Evolutionary conservation across 2,329 filamentous ascomycete genomes (phyloP), one percentile per base, ranked within the genome.

Genomic region (Ceratocystis ficicola): DNA sequence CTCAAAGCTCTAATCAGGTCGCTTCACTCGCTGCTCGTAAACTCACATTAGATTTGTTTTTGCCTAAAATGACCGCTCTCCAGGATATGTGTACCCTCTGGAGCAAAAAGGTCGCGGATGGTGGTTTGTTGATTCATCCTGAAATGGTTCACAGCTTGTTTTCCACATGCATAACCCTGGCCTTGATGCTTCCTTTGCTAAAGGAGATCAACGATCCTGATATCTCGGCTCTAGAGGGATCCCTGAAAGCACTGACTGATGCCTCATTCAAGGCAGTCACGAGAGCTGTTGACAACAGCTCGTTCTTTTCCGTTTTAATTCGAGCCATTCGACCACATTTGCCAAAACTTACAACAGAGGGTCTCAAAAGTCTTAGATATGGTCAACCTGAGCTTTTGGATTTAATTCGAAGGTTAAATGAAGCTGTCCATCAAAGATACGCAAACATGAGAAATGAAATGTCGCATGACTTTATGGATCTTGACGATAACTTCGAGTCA

Each of bases 401-500:
- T 5, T 70, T 83, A 2, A 72, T 82, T 15, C 71, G 74, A 1
- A 76, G 74, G 10, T 67, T 83, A 1, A 79, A 73, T 1, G 69
- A 68, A 25, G 70, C 70, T 41, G 70, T 76, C 59, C 72, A 70
- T 59, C 73, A 76, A 17, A 73, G 72, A 61, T 68, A 71, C 7
- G 64, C 69, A 5, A 73, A 73, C 30, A 75, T 76, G 62, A 72
- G 72, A 0, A 74, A 73, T 1, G 69, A 70, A 7, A 71, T 77
- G 3, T 75, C 78, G 8, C 69, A 76, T 1, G 83, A 86, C 69
- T 72, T 79, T 5, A 87, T 89, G 84, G 86, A 89, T 65, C 71
- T 90, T 4, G 87, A 90, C 70, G 79, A 82, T 12, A 81, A 82
- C 1, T 85, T 87, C 65, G 81, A 83, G 50, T 84, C 84, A 0